Base-by-base conservation (phyloP, 78 protist species). In the Pelomyxa schiedti region DNA sequence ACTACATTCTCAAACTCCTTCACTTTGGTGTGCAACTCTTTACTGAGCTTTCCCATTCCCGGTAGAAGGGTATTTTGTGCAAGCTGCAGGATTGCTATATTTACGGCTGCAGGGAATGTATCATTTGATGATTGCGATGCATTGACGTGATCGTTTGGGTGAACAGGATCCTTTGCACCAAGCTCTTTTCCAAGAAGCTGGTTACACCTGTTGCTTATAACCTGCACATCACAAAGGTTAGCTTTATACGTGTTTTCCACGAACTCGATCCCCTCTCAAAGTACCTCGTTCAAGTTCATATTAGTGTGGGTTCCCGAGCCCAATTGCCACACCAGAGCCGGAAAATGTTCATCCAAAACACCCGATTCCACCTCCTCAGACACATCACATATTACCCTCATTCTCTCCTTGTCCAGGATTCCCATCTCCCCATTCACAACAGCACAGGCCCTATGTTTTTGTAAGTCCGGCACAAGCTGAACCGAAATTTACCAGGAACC, bases 141-240 rank as follows among this genome's bases (percentile, higher is more conserved):
- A 78, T 91, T 91, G 72, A 92, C 95, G 77, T 87, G 82, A 69
- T 92, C 94, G 86, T 92, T 92, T 9, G 96, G 96, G 41, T 92
- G 96, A 8, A 92, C 81, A 2, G 87, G 87, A 9, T 0, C 42
- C 74, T 90, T 87, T 77, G 66, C 7, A 22, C 94, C 93, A 16
- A 65, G 3, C 66, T 2, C 66, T 7, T 91, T 90, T 8, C 95
- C 95, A 22, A 77, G 32, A 1, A 81, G 0, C 74, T 83, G 84
- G 26, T 35, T 76, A 8, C 90, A 83, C 5, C 92, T 68, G 72
- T 82, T 78, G 42, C 88, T n/a, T 42, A 86, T 82, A 43, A 80
- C 80, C 75, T 69, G 4, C 36, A 24, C 24, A 24, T n/a, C 63
- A 52, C 63, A 52, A 52, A 24, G 24, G 36, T 52, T 52, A 24